These are phyloP conservation scores for Opeltia flavorubescens DNA, from an alignment of 495 filamentous ascomycete genomes.

Conservation along the genomic window DNA sequence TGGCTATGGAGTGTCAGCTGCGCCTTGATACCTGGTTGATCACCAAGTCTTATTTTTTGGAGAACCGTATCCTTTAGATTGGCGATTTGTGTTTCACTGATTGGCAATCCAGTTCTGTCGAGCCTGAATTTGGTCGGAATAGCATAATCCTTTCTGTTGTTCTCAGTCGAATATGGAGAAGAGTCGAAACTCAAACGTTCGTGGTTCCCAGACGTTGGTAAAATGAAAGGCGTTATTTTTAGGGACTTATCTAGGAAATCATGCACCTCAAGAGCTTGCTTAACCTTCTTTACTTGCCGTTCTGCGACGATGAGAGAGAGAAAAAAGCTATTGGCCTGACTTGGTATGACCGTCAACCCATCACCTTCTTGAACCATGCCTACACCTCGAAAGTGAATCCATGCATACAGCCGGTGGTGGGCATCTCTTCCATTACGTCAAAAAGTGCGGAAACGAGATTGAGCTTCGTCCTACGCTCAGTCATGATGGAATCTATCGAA, in stretches of 20 bases:
- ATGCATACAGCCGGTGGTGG: too few relatives aligned
- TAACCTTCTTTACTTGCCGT: slow-evolving; percentile 2
- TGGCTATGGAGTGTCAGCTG: background rate
- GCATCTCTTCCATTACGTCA: too few relatives aligned
- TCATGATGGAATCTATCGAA: too few relatives aligned
- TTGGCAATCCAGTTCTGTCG: background rate
- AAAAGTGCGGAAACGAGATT: too few relatives aligned
- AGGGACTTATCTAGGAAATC: slow-evolving; percentile 1
- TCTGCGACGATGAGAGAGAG: slow-evolving; percentile 6
- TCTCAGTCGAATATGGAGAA: too few relatives aligned
- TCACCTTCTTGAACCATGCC: background rate
- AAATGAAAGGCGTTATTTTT: slow-evolving; percentile 6
- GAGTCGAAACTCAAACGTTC: too few relatives aligned
- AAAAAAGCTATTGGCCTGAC: background rate
- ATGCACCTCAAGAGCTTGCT: slow-evolving; percentile 4
- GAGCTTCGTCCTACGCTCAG: too few relatives aligned
- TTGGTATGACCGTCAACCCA: background rate
- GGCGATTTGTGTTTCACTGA: background rate
- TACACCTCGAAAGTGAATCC: too few relatives aligned
- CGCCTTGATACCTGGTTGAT: background rate
- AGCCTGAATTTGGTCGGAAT: background rate
- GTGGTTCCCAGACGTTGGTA: too few relatives aligned
- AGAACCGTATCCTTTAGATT: background rate
- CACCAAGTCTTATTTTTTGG: background rate
- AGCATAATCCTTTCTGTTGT: background rate